phyloP scores from a whole-genome alignment of 2,329 filamentous ascomycete genomes.

The Botryotinia narcissicola region DNA sequence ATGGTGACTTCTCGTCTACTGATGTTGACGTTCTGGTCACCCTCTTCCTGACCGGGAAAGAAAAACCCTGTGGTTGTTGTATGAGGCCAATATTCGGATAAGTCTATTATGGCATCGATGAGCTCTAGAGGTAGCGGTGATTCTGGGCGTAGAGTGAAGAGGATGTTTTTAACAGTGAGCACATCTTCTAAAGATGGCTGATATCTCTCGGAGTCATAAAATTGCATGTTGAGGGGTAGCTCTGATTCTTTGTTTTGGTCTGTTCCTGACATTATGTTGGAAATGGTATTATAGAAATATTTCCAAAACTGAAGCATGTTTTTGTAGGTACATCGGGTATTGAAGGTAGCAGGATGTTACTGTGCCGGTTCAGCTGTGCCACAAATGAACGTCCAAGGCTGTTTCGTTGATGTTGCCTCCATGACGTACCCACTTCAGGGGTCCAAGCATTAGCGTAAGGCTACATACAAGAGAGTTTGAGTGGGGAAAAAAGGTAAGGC shows the following conservation, averaged over 20 bases:
- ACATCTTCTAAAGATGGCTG: slow-evolving; percentile 50
- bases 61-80: slow-evolving; percentile 34
- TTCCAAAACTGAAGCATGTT: slow-evolving; percentile 1
- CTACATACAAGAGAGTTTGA: background rate
- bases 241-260: background rate
- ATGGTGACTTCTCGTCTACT: slow-evolving; percentile 19
- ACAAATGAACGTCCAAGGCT: background rate
- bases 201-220: slow-evolving; percentile 23
- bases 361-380: background rate
- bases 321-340: background rate
- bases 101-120: slow-evolving; percentile 55
- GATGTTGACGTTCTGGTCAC: slow-evolving; percentile 22
- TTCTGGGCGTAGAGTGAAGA: slow-evolving; percentile 41
- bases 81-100: slow-evolving; percentile 62
- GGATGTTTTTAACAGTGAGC: slow-evolving; percentile 47
- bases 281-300: slow-evolving; percentile 8
- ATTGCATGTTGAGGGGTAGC: slow-evolving; percentile 16
- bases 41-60: background rate
- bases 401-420: background rate
- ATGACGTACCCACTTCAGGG: background rate
- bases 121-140: slow-evolving; percentile 53
- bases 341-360: background rate
- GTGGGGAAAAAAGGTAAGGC: background rate
- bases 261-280: slow-evolving; percentile 6
- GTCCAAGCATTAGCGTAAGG: background rate